These are phyloP conservation scores for Talaromyces funiculosus DNA, from an alignment of 2,329 filamentous ascomycete species.

Conservation along the genomic window DNA sequence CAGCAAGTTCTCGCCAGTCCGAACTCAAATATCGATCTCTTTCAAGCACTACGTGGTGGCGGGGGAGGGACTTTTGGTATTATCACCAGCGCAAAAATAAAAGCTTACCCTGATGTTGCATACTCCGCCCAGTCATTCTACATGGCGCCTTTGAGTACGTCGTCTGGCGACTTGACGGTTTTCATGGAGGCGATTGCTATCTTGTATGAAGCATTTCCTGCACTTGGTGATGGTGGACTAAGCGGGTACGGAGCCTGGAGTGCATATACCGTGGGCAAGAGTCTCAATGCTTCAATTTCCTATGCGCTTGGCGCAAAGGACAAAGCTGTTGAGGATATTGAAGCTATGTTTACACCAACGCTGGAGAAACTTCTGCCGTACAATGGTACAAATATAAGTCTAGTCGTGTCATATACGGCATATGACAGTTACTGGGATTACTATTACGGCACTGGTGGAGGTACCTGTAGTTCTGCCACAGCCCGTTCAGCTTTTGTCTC, in stretches of 20 bases:
- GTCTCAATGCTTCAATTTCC: neutral
- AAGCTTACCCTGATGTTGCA: conserved; percentile 51
- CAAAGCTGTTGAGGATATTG: neutral
- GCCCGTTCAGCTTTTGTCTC: neutral
- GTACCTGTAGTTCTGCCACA: neutral
- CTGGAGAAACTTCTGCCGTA: neutral
- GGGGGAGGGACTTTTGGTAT: conserved; percentile 48
- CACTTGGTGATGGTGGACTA: conserved; percentile 38
- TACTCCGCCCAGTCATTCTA: neutral
- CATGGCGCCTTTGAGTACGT: conserved; percentile 27
- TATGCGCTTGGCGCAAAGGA: neutral
- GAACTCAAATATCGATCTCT: conserved; percentile 33
- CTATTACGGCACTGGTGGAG: neutral
- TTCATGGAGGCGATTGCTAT: conserved; percentile 52
- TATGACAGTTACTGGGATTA: neutral
- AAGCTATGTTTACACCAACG: neutral
- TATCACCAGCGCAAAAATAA: conserved; percentile 44
- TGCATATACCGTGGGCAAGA: neutral
- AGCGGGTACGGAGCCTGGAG: neutral
- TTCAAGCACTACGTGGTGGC: conserved; percentile 48
- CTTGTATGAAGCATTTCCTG: conserved; percentile 40
- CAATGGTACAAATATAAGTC: neutral
- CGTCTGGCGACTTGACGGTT: conserved; percentile 54
- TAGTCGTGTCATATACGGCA: neutral
- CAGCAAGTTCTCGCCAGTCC: conserved; percentile 41